Evolutionary conservation across 2,329 filamentous ascomycete species (phyloP).

Genomic region (Paraconiothyrium brasiliense): DNA sequence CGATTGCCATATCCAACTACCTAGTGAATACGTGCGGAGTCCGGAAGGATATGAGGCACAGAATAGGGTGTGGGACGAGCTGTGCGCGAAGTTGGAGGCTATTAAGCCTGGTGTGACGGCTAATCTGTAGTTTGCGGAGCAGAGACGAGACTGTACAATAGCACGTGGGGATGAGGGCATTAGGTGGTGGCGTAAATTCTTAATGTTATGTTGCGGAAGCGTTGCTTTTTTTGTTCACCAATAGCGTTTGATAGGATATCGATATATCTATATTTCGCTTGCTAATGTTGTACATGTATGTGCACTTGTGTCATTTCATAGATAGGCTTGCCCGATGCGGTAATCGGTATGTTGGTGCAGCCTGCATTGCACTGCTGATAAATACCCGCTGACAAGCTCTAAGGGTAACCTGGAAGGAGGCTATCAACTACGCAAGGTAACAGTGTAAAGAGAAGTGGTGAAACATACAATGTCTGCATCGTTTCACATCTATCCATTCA

Average conservation of each 20-base stretch:
- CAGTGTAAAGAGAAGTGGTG: too few species aligned
- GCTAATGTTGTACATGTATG: not conserved
- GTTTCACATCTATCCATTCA: too few species aligned
- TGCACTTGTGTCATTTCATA: not conserved
- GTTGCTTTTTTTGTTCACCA: not conserved
- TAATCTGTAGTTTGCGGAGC: constrained; percentile 21
- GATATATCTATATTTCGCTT: not conserved
- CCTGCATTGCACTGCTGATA: not conserved
- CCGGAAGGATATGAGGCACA: constrained; percentile 49
- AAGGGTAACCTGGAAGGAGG: too few species aligned
- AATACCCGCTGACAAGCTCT: not conserved
- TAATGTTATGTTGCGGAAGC: not conserved
- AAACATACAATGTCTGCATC: too few species aligned
- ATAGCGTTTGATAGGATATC: not conserved
- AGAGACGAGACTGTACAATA: not conserved
- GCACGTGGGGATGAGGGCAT: not conserved
- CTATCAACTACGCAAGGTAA: too few species aligned
- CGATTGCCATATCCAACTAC: constrained; percentile 41
- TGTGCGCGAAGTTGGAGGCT: constrained; percentile 50
- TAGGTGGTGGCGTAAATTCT: not conserved
- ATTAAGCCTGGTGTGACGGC: constrained; percentile 45
- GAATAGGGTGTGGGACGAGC: constrained; percentile 52
- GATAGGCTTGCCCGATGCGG: not conserved
- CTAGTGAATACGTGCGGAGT: constrained; percentile 47
- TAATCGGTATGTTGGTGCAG: not conserved